These are phyloP conservation scores for Naganishia vishniacii DNA, from an alignment of 768 basidiomycete species.

Conservation along the genomic window DNA sequence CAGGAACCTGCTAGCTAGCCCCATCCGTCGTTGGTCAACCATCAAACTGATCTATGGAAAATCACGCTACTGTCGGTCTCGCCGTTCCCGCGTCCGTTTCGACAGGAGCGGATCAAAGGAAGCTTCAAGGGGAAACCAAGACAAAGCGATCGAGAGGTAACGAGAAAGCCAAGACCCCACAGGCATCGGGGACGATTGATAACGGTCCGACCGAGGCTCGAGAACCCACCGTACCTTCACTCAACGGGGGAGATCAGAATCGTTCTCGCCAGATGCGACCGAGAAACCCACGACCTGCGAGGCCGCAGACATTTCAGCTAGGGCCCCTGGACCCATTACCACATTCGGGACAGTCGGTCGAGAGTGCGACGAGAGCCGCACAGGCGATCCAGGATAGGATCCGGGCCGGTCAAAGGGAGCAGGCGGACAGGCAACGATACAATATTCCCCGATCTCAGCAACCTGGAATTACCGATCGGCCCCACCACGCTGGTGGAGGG, in stretches of 20 bases:
- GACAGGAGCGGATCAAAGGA: no score
- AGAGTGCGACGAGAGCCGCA: no score
- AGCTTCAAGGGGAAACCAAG: no score
- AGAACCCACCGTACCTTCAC: neutral
- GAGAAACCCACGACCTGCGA: neutral
- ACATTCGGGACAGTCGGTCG: neutral
- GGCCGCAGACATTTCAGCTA: slow-evolving; percentile 1
- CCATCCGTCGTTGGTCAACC: no score
- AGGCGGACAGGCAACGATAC: neutral
- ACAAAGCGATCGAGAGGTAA: no score
- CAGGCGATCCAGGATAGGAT: neutral
- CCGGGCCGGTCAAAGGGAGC: neutral
- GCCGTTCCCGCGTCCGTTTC: no score
- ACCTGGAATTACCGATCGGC: neutral
- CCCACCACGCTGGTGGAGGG: neutral
- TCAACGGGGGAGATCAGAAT: neutral
- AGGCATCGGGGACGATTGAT: no score
- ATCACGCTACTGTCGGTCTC: no score
- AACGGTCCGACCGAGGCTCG: neutral
- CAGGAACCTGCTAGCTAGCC: no score
- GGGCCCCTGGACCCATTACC: slow-evolving; percentile 1
- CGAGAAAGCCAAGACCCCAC: no score
- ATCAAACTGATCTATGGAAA: no score
- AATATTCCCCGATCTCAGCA: neutral
- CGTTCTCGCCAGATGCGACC: neutral